Base-by-base conservation (phyloP, 768 basidiomycete species). In the Tephrocybe sp. region DNA sequence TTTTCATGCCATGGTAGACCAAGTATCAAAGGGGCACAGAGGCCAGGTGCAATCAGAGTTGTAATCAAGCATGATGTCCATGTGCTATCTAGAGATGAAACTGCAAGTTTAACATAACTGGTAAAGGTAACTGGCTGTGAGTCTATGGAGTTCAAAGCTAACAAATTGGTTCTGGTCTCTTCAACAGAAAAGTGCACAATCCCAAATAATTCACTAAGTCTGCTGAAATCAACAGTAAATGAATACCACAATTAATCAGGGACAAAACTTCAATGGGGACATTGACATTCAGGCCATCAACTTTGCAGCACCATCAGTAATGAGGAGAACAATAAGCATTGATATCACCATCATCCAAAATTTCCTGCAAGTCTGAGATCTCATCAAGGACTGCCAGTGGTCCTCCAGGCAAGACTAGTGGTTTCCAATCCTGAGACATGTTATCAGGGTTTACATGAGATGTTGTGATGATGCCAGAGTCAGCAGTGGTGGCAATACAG, bases 201-300 rank as follows among this genome's bases (percentile, higher is more conserved):
- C 45, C 48, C 3, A 64, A 53, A 3, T 36, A 15, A 0, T 57
- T 32, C 3, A 64, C 65, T 17, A 70, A 30, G 0, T 55, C 48
- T 9, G 59, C 30, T 18, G 60, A 36, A 47, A 73, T 71, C 18
- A 75, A 50, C 42, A 69, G 70, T 44, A 71, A 2, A 24, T 63
- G 57, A 0, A 66, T 62, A 3, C 68, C 67, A 46, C 57, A 37
- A 39, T 72, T 66, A 62, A 71, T 64, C 0, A 70, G 39, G 2
- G n/a, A 32, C 2, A 17, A 1, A 17, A 45, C 15, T 4, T 30
- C 12, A 24, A 45, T 4, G 12, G 32, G 20, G 2, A 6, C 17
- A 15, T 36, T 5, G 2, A 30, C 33, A 45, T 14, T n/a, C 0
- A 20, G 45, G 15, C 33, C 32, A 7, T 15, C 33, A 0, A 33